phyloP scores from a whole-genome alignment of 495 filamentous ascomycete genomes.

The Xylaria curta region DNA sequence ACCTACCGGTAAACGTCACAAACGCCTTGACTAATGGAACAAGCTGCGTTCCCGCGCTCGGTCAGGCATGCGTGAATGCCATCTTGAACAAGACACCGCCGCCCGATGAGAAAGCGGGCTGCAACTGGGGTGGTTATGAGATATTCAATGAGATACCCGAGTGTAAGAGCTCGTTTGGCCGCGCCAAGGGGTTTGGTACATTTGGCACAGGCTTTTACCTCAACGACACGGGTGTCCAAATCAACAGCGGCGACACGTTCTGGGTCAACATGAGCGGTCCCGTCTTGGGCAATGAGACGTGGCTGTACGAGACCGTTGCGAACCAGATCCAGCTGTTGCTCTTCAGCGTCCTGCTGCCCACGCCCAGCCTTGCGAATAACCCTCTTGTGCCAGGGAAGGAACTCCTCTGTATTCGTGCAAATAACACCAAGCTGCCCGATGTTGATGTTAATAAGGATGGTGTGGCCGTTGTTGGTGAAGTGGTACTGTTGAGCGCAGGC shows the following conservation, averaged over 20 bases:
- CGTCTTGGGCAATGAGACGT: slow-evolving; percentile 1
- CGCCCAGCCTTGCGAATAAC: not conserved
- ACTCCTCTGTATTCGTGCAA: slow-evolving; percentile 9
- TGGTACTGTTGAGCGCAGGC: slow-evolving; percentile 1
- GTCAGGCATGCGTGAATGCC: slow-evolving; percentile 6
- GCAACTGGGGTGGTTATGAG: not conserved
- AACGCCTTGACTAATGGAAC: not conserved
- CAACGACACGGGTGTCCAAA: not conserved
- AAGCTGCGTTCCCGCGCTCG: slow-evolving; percentile 9
- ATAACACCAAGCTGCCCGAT: not conserved
- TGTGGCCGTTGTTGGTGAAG: slow-evolving; percentile 11
- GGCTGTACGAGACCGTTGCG: not conserved
- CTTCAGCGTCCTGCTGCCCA: not conserved
- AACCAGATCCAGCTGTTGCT: slow-evolving; percentile 5
- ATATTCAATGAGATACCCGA: not conserved
- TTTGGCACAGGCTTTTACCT: not conserved
- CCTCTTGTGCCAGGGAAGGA: not conserved
- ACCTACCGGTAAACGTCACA: slow-evolving; percentile 10
- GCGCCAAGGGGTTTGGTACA: not conserved
- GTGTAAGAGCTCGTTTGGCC: not conserved
- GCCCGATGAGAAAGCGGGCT: not conserved
- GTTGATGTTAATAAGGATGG: slow-evolving; percentile 6
- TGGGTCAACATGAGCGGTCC: slow-evolving; percentile 4
- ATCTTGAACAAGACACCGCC: not conserved
- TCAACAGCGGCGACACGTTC: not conserved